Base-by-base conservation (phyloP, 495 filamentous ascomycete species). In the Aspergillus steynii region DNA sequence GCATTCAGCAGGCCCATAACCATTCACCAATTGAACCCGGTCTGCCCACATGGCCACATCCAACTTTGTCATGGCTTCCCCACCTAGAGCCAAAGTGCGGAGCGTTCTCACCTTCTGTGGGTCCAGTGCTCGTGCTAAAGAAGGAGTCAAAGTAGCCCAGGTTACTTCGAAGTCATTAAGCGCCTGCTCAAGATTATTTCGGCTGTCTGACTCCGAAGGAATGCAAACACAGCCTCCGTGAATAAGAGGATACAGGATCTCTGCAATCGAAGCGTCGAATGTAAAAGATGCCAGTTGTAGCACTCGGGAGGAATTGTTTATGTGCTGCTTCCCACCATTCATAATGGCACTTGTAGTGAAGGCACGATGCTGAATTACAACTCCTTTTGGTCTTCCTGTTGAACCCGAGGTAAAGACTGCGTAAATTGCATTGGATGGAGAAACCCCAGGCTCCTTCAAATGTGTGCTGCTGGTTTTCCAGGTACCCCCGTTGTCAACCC, bases 191-290 rank as follows among this genome's bases (percentile, higher is more conserved):
- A 81, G 57, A 57, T 74, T 61, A 61, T 76, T 72, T 2, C 68
- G 32, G 53, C 75, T 7, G 68, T 72, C 56, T 75, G 75, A 67
- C 34, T 84, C 82, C 1, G 77, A 78, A 0, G 82, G 82, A n/a
- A 85, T 77, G 69, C 82, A 85, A 7, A 86, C 66, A 34, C 77
- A 81, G 14, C 74, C 83, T 6, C 82, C 83, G 4, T 66, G 62
- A 2, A 71, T 68, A 5, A 85, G 61, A 0, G 82, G 80, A 52
- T 73, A 77, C 4, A 82, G 63, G 64, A 84, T 83, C 55, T 82
- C 79, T 59, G 74, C 70, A 50, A 82, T 76, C 51, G 72, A 73
- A 5, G 78, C 79, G 57, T 85, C 83, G 53, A 84, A 85, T 14
- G 76, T 70, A 61, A 80, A 83, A 8, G 79, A 75, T 0, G 78